Percentiles rank a stretch among this genome's conserved stretches.
These are phyloP conservation scores for Rhizodiscina lignyota DNA, from an alignment of 495 filamentous ascomycete genomes.

Conservation along the genomic window DNA sequence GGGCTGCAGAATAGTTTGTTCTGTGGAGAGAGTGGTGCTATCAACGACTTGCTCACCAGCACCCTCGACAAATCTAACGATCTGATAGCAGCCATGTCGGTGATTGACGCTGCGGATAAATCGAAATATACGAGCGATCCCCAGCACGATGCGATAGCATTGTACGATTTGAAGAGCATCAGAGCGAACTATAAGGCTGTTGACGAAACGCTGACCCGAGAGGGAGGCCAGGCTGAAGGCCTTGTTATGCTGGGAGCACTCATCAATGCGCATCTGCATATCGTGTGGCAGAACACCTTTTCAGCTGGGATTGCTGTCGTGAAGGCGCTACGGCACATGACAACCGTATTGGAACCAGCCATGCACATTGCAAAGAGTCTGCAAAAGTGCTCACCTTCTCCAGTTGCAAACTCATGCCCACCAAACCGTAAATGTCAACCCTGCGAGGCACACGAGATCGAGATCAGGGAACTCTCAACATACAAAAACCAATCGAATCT, in stretches of 20 bases:
- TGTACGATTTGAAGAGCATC: constrained; percentile 52
- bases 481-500: constrained; percentile 25
- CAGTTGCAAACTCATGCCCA: constrained; percentile 65
- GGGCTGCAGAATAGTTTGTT: constrained; percentile 56
- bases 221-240: constrained; percentile 29
- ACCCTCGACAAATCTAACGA: constrained; percentile 32
- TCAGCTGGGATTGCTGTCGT: constrained; percentile 57
- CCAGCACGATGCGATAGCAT: constrained; percentile 50
- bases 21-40: constrained; percentile 38
- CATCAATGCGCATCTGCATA: constrained; percentile 76
- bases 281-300: constrained; percentile 70
- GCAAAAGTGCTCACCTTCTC: constrained; percentile 50
- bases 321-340: constrained; percentile 60
- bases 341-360: constrained; percentile 51
- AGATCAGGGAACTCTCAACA: constrained; percentile 12
- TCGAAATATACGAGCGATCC: constrained; percentile 48
- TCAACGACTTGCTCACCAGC: constrained; percentile 49
- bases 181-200: constrained; percentile 37
- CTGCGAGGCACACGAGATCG: constrained; percentile 44
- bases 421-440: constrained; percentile 66
- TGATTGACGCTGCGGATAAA: constrained; percentile 38
- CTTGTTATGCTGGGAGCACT: constrained; percentile 49
- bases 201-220: constrained; percentile 3
- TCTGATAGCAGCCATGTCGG: constrained; percentile 35
- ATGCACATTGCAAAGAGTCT: constrained; percentile 55